phyloP scores from a whole-genome alignment of 2,329 filamentous ascomycete species.

The Plectosphaerella plurivora region DNA sequence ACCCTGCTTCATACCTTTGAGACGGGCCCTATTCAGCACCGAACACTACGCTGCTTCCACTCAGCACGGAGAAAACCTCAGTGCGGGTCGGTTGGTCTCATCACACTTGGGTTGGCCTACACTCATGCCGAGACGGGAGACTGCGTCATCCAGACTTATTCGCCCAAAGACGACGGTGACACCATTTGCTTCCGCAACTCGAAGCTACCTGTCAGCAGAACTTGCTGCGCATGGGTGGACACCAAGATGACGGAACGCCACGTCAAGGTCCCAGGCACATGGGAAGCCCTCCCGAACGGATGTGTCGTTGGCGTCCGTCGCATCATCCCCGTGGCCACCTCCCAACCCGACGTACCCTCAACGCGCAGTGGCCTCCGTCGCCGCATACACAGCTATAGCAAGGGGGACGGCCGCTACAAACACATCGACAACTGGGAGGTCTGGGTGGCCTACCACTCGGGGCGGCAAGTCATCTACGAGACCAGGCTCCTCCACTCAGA shows the following conservation, averaged over 20 bases:
- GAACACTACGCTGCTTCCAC: constrained; percentile 57
- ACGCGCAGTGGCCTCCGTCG: constrained; percentile 21
- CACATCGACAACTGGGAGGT: constrained; percentile 44
- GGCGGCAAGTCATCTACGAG: constrained; percentile 39
- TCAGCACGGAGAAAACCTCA: constrained; percentile 44
- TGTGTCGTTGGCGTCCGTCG: constrained; percentile 60
- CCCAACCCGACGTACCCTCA: constrained; percentile 12
- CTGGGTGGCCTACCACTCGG: constrained; percentile 46
- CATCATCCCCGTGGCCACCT: constrained; percentile 23
- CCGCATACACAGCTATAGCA: constrained; percentile 15
- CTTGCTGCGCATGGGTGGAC: constrained; percentile 46
- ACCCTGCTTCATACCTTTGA: constrained; percentile 56
- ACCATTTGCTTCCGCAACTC: constrained; percentile 53
- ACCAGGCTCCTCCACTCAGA: constrained; percentile 37
- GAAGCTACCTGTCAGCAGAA: constrained; percentile 29
- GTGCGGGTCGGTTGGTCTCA: constrained; percentile 52
- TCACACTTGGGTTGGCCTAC: constrained; percentile 62
- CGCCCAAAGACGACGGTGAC: constrained; percentile 46
- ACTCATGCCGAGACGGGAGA: constrained; percentile 53
- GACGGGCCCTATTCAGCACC: constrained; percentile 53
- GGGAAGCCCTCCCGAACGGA: constrained; percentile 58
- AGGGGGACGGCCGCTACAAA: constrained; percentile 20
- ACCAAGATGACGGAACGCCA: constrained; percentile 46
- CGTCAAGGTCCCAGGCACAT: constrained; percentile 59
- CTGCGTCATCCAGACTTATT: constrained; percentile 62